Evolutionary conservation across 2,329 filamentous ascomycete genomes (phyloP).

Genomic region (Neoscytalidium dimidiatum): DNA sequence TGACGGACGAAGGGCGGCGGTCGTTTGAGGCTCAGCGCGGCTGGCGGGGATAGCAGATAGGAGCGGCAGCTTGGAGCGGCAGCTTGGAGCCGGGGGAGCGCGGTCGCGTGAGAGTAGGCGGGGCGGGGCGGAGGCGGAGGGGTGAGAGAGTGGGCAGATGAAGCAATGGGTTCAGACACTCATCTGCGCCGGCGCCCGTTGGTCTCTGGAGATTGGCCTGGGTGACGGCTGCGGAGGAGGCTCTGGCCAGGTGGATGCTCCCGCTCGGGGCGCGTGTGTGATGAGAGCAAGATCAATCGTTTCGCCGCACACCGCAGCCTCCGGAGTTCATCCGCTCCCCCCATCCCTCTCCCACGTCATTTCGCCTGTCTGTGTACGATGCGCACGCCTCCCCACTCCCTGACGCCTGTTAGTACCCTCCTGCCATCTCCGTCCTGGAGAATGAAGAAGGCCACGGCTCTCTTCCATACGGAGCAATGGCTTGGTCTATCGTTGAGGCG

Average conservation of each 20-base stretch:
- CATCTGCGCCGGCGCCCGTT: conserved; percentile 13
- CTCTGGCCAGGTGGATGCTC: conserved; percentile 17
- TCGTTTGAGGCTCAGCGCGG: not conserved
- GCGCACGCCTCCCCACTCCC: not conserved
- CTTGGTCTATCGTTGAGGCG: too few relatives aligned
- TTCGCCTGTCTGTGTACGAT: not conserved
- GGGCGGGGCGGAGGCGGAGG: not conserved
- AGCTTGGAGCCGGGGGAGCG: not conserved
- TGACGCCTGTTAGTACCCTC: not conserved
- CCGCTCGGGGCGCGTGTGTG: not conserved
- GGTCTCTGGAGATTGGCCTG: conserved; percentile 4
- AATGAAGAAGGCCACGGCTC: too few relatives aligned
- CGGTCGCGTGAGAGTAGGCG: conserved; percentile 5
- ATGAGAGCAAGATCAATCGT: conserved; percentile 6
- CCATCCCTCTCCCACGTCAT: not conserved
- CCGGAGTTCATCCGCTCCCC: conserved; percentile 3
- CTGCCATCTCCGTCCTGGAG: not conserved
- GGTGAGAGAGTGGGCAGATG: not conserved
- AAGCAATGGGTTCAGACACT: not conserved
- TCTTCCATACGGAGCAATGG: too few relatives aligned
- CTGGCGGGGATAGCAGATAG: not conserved
- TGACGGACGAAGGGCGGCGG: conserved; percentile 32
- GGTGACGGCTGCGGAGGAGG: not conserved
- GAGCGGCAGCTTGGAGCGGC: not conserved
- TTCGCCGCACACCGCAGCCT: not conserved